phyloP scores from a whole-genome alignment of 2,329 filamentous ascomycete genomes.

The Endocalyx cinctus region DNA sequence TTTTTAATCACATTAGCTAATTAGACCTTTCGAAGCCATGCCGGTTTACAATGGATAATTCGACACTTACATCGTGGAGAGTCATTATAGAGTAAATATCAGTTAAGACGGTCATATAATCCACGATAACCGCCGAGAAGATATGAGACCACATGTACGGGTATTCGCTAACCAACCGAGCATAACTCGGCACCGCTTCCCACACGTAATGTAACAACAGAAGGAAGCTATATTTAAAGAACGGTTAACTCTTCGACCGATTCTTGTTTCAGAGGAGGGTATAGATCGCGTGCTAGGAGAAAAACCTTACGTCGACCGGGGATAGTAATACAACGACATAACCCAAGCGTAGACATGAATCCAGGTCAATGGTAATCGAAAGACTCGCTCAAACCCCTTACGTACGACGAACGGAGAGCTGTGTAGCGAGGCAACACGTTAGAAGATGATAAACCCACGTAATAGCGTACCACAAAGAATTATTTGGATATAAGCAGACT shows the following conservation, averaged over 20 bases:
- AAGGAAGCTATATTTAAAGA: neutral
- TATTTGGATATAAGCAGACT: too few species aligned
- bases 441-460: too few species aligned
- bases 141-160: neutral
- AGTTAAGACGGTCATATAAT: too few species aligned
- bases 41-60: too few species aligned
- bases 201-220: neutral
- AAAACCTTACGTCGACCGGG: neutral
- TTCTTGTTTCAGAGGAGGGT: neutral
- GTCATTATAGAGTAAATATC: too few species aligned
- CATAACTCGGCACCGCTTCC: neutral
- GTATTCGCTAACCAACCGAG: neutral
- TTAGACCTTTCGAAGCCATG: too few species aligned
- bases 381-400: neutral
- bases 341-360: neutral
- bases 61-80: too few species aligned
- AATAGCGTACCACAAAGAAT: too few species aligned
- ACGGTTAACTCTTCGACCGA: neutral
- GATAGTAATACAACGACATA: neutral
- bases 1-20: too few species aligned
- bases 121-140: neutral
- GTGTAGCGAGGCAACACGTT: too few species aligned
- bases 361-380: neutral
- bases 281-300: too few species aligned
- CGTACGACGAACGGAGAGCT: neutral